These are phyloP conservation scores for Microdochium nivale DNA, from an alignment of 2,329 filamentous ascomycete genomes.

Conservation along the genomic window DNA sequence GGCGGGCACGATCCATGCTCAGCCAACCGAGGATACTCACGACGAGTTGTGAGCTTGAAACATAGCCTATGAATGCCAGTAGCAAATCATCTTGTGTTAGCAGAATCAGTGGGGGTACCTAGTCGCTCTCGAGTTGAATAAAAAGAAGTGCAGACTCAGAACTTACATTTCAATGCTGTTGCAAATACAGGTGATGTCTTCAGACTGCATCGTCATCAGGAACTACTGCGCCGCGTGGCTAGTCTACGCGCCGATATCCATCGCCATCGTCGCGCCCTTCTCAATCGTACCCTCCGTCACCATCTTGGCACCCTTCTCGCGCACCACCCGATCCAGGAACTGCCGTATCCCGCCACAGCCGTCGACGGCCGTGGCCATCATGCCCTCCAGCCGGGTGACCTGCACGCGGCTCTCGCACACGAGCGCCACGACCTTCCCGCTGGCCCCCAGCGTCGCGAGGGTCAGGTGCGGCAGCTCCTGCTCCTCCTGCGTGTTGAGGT, in stretches of 20 bases:
- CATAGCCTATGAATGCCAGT: background rate
- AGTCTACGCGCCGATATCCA: conserved; percentile 35
- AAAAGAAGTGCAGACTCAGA: background rate
- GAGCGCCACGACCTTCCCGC: conserved; percentile 68
- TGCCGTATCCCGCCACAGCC: conserved; percentile 80
- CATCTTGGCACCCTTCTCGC: conserved; percentile 59
- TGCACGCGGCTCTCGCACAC: conserved; percentile 88
- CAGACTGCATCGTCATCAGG: background rate
- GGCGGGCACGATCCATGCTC: background rate
- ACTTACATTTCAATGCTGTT: background rate
- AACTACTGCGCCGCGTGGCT: background rate
- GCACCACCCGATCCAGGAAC: conserved; percentile 73
- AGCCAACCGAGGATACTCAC: conserved; percentile 29
- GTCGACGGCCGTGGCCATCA: conserved; percentile 87
- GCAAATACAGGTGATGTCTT: background rate
- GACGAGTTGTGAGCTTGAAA: conserved; percentile 36
- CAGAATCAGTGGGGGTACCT: background rate
- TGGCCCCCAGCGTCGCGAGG: conserved; percentile 67
- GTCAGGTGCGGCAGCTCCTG: conserved; percentile 85
- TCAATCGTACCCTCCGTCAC: conserved; percentile 46
- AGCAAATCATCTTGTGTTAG: background rate
- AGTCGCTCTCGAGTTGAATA: too few species aligned
- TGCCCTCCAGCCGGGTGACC: conserved; percentile 72
- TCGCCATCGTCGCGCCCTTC: conserved; percentile 36
- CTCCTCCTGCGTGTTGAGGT: conserved; percentile 73